Conservation (phyloP, 73 alveolate species). For the Paramecium tetraurelia region DNA sequence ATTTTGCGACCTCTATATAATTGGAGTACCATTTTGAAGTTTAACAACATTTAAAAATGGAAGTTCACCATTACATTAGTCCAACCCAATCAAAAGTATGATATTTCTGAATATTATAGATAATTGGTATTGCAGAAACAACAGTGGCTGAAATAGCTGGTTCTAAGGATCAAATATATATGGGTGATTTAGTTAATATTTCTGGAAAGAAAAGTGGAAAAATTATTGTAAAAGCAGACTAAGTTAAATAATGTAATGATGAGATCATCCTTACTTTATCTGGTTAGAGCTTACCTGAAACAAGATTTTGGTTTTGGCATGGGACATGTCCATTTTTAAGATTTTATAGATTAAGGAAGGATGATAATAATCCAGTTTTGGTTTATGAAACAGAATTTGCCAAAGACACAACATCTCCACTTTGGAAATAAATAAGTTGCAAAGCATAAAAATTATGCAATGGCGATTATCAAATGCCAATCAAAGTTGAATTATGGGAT, state of each 20-base stretch:
- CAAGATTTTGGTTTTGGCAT: conserved; percentile 48
- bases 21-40: conserved; percentile 83
- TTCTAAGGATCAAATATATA: conserved; percentile 31
- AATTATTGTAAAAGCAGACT: conserved; percentile 67
- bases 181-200: conserved; percentile 46
- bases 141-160: conserved; percentile 71
- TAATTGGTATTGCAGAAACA: conserved; percentile 65
- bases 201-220: conserved; percentile 56
- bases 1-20: conserved; percentile 68
- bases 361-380: conserved; percentile 23
- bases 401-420: not conserved
- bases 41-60: conserved; percentile 69
- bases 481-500: conserved; percentile 52
- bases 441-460: conserved; percentile 54
- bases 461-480: conserved; percentile 53
- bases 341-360: conserved; percentile 47
- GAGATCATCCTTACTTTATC: conserved; percentile 21
- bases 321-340: conserved; percentile 11
- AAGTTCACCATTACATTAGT: conserved; percentile 69
- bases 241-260: conserved; percentile 67
- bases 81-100: not conserved
- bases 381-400: conserved; percentile 54
- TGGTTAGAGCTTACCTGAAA: not conserved
- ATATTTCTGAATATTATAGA: not conserved
- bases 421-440: not conserved